Conservation (phyloP, 1,284 basidiomycete species). For the Afroboletus lepidellus region DNA sequence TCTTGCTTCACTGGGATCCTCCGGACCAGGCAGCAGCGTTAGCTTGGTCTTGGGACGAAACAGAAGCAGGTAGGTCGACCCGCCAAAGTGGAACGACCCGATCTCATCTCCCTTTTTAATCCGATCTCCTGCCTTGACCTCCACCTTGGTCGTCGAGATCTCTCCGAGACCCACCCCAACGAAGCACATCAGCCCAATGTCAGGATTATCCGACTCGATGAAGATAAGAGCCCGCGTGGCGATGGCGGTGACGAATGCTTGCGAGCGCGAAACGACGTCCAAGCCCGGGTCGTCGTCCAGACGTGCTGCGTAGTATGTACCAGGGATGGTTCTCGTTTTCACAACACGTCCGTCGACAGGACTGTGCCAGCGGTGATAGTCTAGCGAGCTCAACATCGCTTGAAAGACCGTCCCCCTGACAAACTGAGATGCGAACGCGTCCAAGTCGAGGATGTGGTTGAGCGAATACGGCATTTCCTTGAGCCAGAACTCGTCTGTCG, state of each 20-base stretch:
- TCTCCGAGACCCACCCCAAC: constrained; percentile 26
- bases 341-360: constrained; percentile 53
- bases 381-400: constrained; percentile 36
- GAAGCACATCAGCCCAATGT: constrained; percentile 41
- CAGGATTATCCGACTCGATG: constrained; percentile 49
- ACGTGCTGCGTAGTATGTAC: constrained; percentile 40
- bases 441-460: constrained; percentile 36
- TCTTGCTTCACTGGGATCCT: constrained; percentile 8
- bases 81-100: constrained; percentile 37
- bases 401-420: constrained; percentile 34
- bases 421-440: constrained; percentile 42
- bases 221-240: constrained; percentile 48
- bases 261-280: constrained; percentile 28
- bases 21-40: constrained; percentile 15
- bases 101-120: too few species aligned
- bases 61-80: constrained; percentile 45
- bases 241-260: constrained; percentile 28
- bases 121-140: constrained; percentile 20
- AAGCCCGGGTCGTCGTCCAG: too few species aligned
- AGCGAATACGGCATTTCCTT: constrained; percentile 50
- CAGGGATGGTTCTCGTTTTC: constrained; percentile 43
- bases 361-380: constrained; percentile 60
- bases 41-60: constrained; percentile 35
- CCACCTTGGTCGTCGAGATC: constrained; percentile 49
- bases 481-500: constrained; percentile 45